phyloP scores from a whole-genome alignment of 371 early-diverging fungal genomes.

The Choanephora cucurbitarum region DNA sequence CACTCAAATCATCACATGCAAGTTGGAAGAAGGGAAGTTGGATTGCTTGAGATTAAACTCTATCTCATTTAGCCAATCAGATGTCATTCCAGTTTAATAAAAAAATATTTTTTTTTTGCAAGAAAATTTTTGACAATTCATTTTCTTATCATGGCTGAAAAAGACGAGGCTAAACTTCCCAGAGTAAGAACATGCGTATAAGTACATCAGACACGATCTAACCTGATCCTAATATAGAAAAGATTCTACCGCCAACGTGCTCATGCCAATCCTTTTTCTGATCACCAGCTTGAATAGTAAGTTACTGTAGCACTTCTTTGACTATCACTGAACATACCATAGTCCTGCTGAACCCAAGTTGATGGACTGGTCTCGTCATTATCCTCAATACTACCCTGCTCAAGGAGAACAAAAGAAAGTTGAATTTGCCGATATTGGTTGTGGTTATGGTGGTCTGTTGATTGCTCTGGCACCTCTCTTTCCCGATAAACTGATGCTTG shows the following conservation, averaged over 20 bases:
- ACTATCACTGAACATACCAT: neutral
- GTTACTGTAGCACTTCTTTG: neutral
- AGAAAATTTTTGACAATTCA: neutral
- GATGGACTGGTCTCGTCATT: conserved; percentile 92
- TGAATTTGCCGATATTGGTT: conserved; percentile 99
- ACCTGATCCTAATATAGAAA: conserved; percentile 64
- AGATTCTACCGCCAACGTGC: conserved; percentile 95
- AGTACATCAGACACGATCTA: too few relatives aligned
- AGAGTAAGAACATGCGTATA: conserved; percentile 21
- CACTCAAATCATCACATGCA: too few relatives aligned
- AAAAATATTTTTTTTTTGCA: too few relatives aligned
- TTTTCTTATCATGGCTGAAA: conserved; percentile 22
- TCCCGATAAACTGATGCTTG: conserved; percentile 92
- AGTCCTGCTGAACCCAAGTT: conserved; percentile 85
- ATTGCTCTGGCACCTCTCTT: conserved; percentile 89
- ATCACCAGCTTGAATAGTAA: conserved; percentile 92
- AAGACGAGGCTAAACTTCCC: conserved; percentile 41
- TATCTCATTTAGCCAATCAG: too few relatives aligned
- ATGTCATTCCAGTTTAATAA: too few relatives aligned
- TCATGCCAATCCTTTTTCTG: conserved; percentile 98
- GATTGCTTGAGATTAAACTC: too few relatives aligned
- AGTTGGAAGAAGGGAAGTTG: too few relatives aligned
- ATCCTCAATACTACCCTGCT: conserved; percentile 71
- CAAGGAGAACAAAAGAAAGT: conserved; percentile 63
- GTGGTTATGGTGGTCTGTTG: conserved; percentile 98